Evolutionary conservation across 2,329 filamentous ascomycete genomes (phyloP).

Genomic region (Sporothrix variecibatus): DNA sequence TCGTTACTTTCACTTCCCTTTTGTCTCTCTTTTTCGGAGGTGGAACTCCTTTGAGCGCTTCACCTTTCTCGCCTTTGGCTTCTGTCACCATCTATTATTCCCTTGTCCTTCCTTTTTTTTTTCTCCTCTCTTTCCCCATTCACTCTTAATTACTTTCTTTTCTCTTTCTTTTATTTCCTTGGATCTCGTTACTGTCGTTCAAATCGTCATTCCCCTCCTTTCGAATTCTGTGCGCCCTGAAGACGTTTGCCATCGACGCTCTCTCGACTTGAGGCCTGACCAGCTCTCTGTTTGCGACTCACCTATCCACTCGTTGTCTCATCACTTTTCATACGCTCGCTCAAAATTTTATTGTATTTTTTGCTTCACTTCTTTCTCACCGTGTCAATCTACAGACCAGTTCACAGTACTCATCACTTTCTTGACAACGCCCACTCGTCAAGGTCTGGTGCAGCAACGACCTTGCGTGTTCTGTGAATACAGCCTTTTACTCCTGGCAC

Average conservation of each 20-base stretch:
- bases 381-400: too few relatives aligned
- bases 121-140: background rate
- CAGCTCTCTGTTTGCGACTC: background rate
- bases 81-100: background rate
- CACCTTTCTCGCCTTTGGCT: background rate
- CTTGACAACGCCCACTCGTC: background rate
- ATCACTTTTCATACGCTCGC: background rate
- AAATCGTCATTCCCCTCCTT: background rate
- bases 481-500: background rate
- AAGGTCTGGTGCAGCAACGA: background rate
- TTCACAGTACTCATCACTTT: background rate
- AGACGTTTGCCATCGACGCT: background rate
- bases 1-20: background rate
- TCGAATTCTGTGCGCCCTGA: background rate
- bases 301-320: background rate
- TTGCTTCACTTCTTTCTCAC: background rate
- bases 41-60: background rate
- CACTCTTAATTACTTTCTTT: background rate
- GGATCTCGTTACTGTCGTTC: background rate
- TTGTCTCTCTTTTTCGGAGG: background rate
- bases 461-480: background rate
- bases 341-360: background rate
- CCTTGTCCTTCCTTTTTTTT: background rate
- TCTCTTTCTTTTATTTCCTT: background rate
- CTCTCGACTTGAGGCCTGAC: background rate